Evolutionary conservation across 208 protist genomes (phyloP).

Genomic region (Leishmania gerbilli): DNA sequence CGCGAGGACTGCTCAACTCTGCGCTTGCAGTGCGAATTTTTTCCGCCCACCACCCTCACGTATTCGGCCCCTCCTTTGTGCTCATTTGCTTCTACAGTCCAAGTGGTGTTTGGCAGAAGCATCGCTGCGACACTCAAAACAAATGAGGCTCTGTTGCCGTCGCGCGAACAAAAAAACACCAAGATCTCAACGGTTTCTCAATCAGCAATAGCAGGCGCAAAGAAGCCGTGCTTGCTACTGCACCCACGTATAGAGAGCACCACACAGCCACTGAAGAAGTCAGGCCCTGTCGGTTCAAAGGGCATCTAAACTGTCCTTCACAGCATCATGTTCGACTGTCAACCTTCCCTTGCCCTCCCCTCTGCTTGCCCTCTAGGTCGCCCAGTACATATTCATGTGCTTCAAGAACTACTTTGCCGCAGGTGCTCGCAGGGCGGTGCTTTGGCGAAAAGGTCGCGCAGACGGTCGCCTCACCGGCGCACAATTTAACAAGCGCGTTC

Average conservation of each 20-base stretch:
- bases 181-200: background rate
- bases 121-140: background rate
- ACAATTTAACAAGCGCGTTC: slow-evolving; percentile 39
- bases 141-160: background rate
- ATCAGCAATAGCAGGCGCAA: background rate
- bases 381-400: slow-evolving; percentile 22
- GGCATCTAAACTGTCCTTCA: background rate
- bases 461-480: slow-evolving; percentile 34
- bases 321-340: background rate
- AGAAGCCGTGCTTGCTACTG: background rate
- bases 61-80: no score
- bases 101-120: background rate
- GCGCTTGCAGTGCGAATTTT: background rate
- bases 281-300: background rate
- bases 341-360: background rate
- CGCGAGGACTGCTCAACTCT: background rate
- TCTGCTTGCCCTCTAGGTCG: background rate
- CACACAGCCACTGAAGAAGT: background rate
- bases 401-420: slow-evolving; percentile 60
- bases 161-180: background rate
- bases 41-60: background rate
- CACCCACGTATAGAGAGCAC: background rate
- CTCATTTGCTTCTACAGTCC: background rate
- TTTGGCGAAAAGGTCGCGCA: slow-evolving; percentile 35
- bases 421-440: slow-evolving; percentile 11